Conservation (phyloP, 805 yeast species). For the Saccharomycopsis sp. region DNA sequence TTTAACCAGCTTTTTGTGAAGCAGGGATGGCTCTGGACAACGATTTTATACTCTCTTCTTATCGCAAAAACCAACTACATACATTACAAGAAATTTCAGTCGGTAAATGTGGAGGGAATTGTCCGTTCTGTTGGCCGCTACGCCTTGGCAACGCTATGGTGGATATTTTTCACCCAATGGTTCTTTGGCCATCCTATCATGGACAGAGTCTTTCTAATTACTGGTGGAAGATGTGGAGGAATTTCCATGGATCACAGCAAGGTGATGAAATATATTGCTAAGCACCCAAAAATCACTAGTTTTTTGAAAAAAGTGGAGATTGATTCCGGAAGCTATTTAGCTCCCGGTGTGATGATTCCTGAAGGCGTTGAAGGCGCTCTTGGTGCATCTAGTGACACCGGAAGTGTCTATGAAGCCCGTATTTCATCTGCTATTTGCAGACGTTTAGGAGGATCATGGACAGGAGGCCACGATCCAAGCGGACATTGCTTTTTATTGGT, state of each 20-base stretch:
- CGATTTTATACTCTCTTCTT: slow-evolving; percentile 33
- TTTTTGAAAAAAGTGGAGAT: slow-evolving; percentile 7
- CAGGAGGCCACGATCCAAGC: slow-evolving; percentile 91
- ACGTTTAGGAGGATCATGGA: slow-evolving; percentile 57
- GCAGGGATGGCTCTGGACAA: slow-evolving; percentile 91
- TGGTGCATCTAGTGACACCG: neutral
- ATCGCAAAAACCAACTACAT: slow-evolving; percentile 21
- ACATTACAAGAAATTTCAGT: slow-evolving; percentile 26
- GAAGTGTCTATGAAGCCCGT: slow-evolving; percentile 4
- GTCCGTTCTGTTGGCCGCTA: slow-evolving; percentile 37
- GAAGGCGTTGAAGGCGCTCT: slow-evolving; percentile 1
- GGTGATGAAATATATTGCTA: slow-evolving; percentile 11
- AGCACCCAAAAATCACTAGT: slow-evolving; percentile 20
- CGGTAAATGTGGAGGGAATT: slow-evolving; percentile 6
- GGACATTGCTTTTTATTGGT: slow-evolving; percentile 84
- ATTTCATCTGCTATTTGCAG: slow-evolving; percentile 43
- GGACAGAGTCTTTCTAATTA: slow-evolving; percentile 72
- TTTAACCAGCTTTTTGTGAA: slow-evolving; percentile 75
- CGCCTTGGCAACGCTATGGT: slow-evolving; percentile 59
- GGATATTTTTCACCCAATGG: slow-evolving; percentile 87
- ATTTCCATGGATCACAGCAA: slow-evolving; percentile 20
- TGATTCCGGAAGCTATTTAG: slow-evolving; percentile 16
- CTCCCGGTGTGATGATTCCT: slow-evolving; percentile 16
- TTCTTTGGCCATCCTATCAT: slow-evolving; percentile 77
- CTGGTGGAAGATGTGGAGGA: slow-evolving; percentile 74